phyloP scores from a whole-genome alignment of 2,329 filamentous ascomycete genomes.

The Chrysoporthe deuterocubensis region DNA sequence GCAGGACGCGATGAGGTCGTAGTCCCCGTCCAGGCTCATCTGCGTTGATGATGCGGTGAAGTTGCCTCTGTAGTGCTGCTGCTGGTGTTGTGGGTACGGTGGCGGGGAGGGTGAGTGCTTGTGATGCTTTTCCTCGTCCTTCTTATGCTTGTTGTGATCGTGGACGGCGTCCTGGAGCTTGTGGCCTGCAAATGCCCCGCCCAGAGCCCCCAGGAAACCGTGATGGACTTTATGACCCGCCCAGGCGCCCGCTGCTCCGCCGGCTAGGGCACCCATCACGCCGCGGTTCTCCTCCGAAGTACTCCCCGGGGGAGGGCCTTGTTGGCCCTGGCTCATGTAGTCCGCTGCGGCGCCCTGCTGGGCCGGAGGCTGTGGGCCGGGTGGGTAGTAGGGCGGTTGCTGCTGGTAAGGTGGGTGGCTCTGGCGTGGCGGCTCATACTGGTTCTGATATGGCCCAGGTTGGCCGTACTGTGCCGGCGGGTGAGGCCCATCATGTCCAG shows the following conservation, averaged over 20 bases:
- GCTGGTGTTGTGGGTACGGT: conserved; percentile 2
- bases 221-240: conserved; percentile 51
- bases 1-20: conserved; percentile 31
- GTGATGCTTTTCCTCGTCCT: conserved; percentile 37
- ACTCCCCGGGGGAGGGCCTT: background rate
- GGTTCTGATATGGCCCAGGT: background rate
- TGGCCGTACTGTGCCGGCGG: background rate
- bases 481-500: background rate
- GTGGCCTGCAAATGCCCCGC: conserved; percentile 50
- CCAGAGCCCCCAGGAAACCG: conserved; percentile 51
- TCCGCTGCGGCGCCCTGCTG: conserved; percentile 9
- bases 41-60: conserved; percentile 26
- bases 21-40: conserved; percentile 28
- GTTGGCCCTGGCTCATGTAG: conserved; percentile 10
- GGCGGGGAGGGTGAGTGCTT: background rate
- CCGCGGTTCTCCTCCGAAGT: conserved; percentile 40
- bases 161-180: conserved; percentile 46
- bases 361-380: background rate
- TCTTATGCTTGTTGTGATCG: conserved; percentile 44
- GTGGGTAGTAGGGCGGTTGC: conserved; percentile 3
- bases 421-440: conserved; percentile 9
- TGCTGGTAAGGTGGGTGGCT: conserved; percentile 14
- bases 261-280: conserved; percentile 49
- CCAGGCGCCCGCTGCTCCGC: conserved; percentile 49
- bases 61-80: conserved; percentile 23